A percentile compares a stretch with the other conserved stretches of the same genome.
Conservation (phyloP, 1,139 yeast species). For the Sugiyamaella sp. region DNA sequence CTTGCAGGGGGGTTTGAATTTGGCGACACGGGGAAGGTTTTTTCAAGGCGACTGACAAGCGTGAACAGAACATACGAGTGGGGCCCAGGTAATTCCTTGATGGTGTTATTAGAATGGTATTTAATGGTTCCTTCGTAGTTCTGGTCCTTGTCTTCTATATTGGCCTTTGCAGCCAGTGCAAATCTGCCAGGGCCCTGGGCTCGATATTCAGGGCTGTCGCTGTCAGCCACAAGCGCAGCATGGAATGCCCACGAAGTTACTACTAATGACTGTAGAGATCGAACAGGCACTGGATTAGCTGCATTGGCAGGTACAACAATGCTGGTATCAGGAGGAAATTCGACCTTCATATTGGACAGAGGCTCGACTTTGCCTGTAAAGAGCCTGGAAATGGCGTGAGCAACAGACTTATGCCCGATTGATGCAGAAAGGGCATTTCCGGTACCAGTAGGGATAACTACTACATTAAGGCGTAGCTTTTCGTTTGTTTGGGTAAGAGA, state of each 20-base stretch:
- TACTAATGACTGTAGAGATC: conserved; percentile 54
- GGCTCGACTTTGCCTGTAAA: conserved; percentile 44
- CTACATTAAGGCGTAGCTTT: conserved; percentile 42
- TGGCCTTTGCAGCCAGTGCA: conserved; percentile 62
- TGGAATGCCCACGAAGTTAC: conserved; percentile 87
- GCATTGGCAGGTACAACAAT: neutral
- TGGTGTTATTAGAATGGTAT: conserved; percentile 20
- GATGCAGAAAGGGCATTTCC: conserved; percentile 82
- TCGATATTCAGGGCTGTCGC: conserved; percentile 69
- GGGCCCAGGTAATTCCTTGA: conserved; percentile 42
- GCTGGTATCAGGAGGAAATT: conserved; percentile 54
- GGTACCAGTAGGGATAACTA: conserved; percentile 77
- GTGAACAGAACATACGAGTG: conserved; percentile 72
- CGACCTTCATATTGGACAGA: conserved; percentile 57
- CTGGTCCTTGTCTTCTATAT: conserved; percentile 52
- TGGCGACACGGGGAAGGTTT: conserved; percentile 74
- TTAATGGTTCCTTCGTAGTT: conserved; percentile 51
- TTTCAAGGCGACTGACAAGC: conserved; percentile 65
- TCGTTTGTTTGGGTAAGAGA: conserved; percentile 41
- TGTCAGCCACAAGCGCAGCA: conserved; percentile 79
- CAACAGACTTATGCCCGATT: conserved; percentile 50
- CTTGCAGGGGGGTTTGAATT: conserved; percentile 55
- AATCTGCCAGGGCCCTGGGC: conserved; percentile 68
- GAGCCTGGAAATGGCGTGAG: conserved; percentile 51
- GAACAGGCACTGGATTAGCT: conserved; percentile 18